Conservation (phyloP, 2,329 filamentous ascomycete species). For the Zalaria sp. region DNA sequence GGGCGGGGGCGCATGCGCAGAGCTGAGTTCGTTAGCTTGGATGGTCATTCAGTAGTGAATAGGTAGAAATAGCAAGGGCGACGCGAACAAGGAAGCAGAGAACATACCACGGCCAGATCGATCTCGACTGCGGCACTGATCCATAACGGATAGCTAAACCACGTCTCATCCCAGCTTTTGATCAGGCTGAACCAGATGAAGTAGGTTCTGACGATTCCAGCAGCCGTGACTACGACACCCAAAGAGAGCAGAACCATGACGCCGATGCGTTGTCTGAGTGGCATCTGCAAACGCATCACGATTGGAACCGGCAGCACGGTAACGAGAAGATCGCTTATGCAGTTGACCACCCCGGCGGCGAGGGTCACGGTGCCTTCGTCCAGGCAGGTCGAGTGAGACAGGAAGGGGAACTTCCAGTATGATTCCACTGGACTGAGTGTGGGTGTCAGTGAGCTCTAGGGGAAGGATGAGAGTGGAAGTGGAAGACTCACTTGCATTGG, state of each 20-base stretch:
- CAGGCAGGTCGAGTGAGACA: conserved; percentile 20
- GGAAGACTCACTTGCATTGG: conserved; percentile 20
- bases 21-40: conserved; percentile 12
- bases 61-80: background rate
- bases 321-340: conserved; percentile 26
- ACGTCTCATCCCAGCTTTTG: conserved; percentile 27
- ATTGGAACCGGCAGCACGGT: conserved; percentile 30
- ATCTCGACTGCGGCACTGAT: conserved; percentile 33
- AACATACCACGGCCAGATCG: conserved; percentile 29
- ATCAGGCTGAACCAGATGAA: conserved; percentile 28
- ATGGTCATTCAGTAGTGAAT: background rate
- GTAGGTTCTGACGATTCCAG: conserved; percentile 27
- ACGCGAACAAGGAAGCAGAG: background rate
- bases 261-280: conserved; percentile 18
- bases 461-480: background rate
- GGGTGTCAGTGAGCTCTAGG: conserved; percentile 6
- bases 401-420: conserved; percentile 26
- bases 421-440: conserved; percentile 20
- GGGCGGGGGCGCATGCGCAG: conserved; percentile 22
- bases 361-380: conserved; percentile 27
- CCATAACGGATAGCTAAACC: conserved; percentile 32
- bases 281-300: conserved; percentile 28
- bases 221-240: conserved; percentile 7
- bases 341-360: conserved; percentile 27
- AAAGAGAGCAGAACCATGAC: conserved; percentile 8